Base-by-base conservation (phyloP, 345 rosid genomes). In the Limnanthes douglasii region DNA sequence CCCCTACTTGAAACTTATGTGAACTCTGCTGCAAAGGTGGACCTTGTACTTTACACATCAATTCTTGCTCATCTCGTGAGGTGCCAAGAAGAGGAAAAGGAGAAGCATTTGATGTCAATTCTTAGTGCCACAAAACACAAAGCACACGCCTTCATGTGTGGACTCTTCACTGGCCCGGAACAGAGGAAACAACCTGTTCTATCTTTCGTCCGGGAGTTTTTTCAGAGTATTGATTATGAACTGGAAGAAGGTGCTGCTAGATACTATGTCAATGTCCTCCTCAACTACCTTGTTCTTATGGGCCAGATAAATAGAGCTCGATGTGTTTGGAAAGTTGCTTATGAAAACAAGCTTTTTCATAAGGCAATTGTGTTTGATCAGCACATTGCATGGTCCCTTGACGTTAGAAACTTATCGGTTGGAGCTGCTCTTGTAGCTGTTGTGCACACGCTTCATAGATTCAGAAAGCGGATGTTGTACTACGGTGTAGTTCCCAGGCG, bases 391-490 rank as follows among this genome's bases (percentile, higher is more conserved):
- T 90, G 96, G 96, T 85, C 96, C 5, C 88, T 90, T 8, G 99
- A 90, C 35, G 94, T 85, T 21, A 70, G 99, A 51, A 85, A 81
- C 59, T 53, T 90, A 34, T 90, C 96, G 0, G 86, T 90, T 8
- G 99, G 99, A 60, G 99, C 99, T 11, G 93, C 99, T 20, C 88
- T 85, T 15, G 59, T 90, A 56, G 99, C 99, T 0, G 99, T 75
- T 34, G 93, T 70, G 20, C 99, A 90, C 64, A 81, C 96, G 12
- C 83, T 85, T 21, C 98, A 90, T 53, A 65, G 96, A 57, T 85
- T 90, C 64, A 68, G 99, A 49, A 90, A 90, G 65, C 57, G 96
- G 16, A 81, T 81, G 99, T 53, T 90, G 45, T 90, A 78, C 50
- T 85, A 90, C 2, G 99, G 99, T 8, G 88, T 81, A 18, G 64